Evolutionary conservation across 805 yeast genomes (phyloP).

Genomic region (Ogataea zsoltii): DNA sequence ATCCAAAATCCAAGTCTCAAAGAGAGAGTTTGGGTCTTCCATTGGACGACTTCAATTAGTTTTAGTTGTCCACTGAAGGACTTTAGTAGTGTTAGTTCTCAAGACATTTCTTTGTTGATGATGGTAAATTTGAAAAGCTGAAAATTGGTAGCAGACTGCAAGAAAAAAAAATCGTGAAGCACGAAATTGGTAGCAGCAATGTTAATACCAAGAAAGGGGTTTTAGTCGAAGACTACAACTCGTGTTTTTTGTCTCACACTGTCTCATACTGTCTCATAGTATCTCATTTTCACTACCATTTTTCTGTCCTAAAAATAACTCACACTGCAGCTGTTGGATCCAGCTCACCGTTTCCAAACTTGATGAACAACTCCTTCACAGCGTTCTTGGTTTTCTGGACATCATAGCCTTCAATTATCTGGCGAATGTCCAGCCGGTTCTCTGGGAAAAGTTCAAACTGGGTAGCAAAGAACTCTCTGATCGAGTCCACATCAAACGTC

Average conservation of each 20-base stretch:
- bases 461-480: conserved; percentile 11
- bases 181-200: no score
- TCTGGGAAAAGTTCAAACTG: conserved; percentile 13
- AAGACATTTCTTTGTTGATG: no score
- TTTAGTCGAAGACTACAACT: no score
- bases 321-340: background rate
- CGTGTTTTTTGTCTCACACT: no score
- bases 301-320: background rate
- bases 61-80: no score
- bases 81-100: no score
- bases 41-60: conserved; percentile 4
- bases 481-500: conserved; percentile 13
- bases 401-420: conserved; percentile 3
- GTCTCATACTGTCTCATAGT: no score
- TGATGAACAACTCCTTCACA: conserved; percentile 5
- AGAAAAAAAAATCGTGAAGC: no score
- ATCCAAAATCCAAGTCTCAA: conserved; percentile 50
- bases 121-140: no score
- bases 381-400: background rate
- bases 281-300: no score
- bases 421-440: conserved; percentile 8
- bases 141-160: no score
- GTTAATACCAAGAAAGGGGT: no score
- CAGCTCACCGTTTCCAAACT: conserved; percentile 3
- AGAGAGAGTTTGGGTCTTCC: conserved; percentile 50